phyloP scores from a whole-genome alignment of 192 early-diverging fungal species.

The Chytriomyces confervae region DNA sequence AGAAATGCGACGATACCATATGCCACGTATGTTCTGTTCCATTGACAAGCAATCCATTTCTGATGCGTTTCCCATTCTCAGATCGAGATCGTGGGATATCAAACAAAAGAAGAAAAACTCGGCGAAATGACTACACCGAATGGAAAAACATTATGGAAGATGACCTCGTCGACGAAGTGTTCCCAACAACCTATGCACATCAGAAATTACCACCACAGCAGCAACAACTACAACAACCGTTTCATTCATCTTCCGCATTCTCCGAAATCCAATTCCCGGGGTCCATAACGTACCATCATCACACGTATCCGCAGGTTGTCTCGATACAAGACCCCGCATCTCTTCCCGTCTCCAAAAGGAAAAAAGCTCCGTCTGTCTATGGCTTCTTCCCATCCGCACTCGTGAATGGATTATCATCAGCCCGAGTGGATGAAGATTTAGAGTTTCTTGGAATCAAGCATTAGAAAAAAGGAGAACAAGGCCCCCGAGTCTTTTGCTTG shows the following conservation, averaged over 20 bases:
- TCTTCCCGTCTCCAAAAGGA: not conserved
- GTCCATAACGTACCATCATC: not conserved
- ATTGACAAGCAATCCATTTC: not conserved
- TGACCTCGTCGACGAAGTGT: not conserved
- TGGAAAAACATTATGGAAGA: slow-evolving; percentile 29
- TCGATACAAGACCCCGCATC: not conserved
- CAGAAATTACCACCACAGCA: not conserved
- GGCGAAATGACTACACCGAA: slow-evolving; percentile 15
- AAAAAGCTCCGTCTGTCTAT: not conserved
- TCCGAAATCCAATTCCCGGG: not conserved
- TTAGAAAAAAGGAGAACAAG: too few relatives aligned
- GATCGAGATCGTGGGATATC: slow-evolving; percentile 27
- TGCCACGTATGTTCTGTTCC: slow-evolving; percentile 18
- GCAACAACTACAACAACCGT: not conserved
- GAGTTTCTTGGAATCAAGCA: not conserved
- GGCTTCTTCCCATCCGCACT: slow-evolving; percentile 12
- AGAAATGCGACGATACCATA: slow-evolving; percentile 34
- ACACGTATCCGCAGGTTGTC: not conserved
- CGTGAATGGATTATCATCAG: slow-evolving; percentile 5
- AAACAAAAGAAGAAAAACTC: slow-evolving; percentile 17
- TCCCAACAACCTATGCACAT: not conserved
- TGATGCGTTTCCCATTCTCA: not conserved
- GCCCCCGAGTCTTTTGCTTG: too few relatives aligned
- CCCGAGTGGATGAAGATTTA: slow-evolving; percentile 20
- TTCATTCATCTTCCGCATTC: not conserved